A percentile compares a stretch with the other conserved stretches of the same genome.
phyloP scores from a whole-genome alignment of 495 filamentous ascomycete species.

The Lophiostoma macrostomum region DNA sequence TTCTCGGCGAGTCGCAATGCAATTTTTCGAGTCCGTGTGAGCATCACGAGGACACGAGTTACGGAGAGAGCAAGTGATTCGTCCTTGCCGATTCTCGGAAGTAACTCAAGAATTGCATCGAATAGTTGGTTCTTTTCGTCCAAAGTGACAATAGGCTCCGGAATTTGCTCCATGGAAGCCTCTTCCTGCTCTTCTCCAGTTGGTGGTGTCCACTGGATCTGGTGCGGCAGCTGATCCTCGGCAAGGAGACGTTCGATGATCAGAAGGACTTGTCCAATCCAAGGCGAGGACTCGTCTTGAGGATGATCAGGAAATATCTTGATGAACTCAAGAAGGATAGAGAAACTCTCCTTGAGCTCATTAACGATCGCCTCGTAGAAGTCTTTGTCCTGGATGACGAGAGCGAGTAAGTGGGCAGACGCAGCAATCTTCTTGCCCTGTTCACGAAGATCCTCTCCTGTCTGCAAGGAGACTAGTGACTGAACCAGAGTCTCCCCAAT shows the following conservation, averaged over 20 bases:
- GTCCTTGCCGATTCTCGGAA: slow-evolving; percentile 84
- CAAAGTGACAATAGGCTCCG: slow-evolving; percentile 61
- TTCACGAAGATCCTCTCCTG: slow-evolving; percentile 67
- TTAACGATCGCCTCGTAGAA: slow-evolving; percentile 77
- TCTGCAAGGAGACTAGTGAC: slow-evolving; percentile 78
- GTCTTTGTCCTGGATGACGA: slow-evolving; percentile 75
- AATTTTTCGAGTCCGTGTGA: slow-evolving; percentile 74
- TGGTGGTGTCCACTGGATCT: slow-evolving; percentile 68
- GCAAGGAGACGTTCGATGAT: slow-evolving; percentile 85
- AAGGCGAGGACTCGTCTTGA: slow-evolving; percentile 74
- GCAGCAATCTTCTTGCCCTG: slow-evolving; percentile 83
- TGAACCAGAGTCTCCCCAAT: slow-evolving; percentile 80
- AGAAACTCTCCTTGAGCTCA: slow-evolving; percentile 75
- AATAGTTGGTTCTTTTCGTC: slow-evolving; percentile 70
- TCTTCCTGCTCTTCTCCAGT: slow-evolving; percentile 37
- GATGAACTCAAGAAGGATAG: slow-evolving; percentile 73
- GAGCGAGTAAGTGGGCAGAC: slow-evolving; percentile 86
- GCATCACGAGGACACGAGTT: slow-evolving; percentile 79
- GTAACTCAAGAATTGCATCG: slow-evolving; percentile 69
- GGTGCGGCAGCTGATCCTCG: slow-evolving; percentile 76
- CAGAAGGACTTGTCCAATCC: slow-evolving; percentile 87
- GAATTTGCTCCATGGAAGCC: slow-evolving; percentile 53
- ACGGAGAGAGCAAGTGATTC: slow-evolving; percentile 79
- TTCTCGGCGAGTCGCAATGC: slow-evolving; percentile 78
- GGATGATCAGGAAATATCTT: slow-evolving; percentile 64